Percentiles rank a stretch among this genome's conserved stretches.
Evolutionary conservation across 352 stramenopile genomes (phyloP).

Genomic region (Phytophthora ramorum): DNA sequence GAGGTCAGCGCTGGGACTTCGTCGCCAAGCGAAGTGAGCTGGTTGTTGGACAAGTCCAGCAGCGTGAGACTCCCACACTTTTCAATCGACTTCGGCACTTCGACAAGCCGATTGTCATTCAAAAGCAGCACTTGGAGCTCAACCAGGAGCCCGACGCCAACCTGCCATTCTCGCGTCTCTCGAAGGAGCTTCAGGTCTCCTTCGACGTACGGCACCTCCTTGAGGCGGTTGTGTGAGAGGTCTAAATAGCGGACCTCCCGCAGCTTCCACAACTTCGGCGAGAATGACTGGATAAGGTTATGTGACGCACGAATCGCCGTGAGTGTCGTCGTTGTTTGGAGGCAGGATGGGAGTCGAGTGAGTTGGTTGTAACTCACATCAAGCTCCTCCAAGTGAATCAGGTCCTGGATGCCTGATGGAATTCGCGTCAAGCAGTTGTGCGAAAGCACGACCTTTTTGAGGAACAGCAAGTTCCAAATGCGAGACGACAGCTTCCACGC

Average conservation of each 20-base stretch:
- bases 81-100: constrained; percentile 57
- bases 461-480: constrained; percentile 71
- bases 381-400: constrained; percentile 58
- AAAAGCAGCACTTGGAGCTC: constrained; percentile 53
- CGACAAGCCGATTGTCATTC: constrained; percentile 57
- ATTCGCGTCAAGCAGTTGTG: constrained; percentile 65
- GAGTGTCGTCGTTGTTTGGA: constrained; percentile 68
- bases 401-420: constrained; percentile 77
- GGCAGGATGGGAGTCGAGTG: constrained; percentile 61
- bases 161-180: constrained; percentile 78
- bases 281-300: constrained; percentile 70
- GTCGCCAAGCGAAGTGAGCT: constrained; percentile 40
- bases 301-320: constrained; percentile 52
- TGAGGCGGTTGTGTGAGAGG: constrained; percentile 60
- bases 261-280: constrained; percentile 74
- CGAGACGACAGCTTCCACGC: constrained; percentile 64
- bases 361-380: constrained; percentile 71
- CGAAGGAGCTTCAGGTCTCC: constrained; percentile 73
- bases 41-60: constrained; percentile 66
- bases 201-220: constrained; percentile 67
- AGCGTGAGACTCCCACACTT: constrained; percentile 49
- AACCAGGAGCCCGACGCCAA: constrained; percentile 59
- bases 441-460: constrained; percentile 50
- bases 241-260: constrained; percentile 50
- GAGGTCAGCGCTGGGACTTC: constrained; percentile 49